Evolutionary conservation across 2,329 filamentous ascomycete genomes (phyloP), one percentile per base, ranked within the genome.

Genomic region (Alternaria atra): DNA sequence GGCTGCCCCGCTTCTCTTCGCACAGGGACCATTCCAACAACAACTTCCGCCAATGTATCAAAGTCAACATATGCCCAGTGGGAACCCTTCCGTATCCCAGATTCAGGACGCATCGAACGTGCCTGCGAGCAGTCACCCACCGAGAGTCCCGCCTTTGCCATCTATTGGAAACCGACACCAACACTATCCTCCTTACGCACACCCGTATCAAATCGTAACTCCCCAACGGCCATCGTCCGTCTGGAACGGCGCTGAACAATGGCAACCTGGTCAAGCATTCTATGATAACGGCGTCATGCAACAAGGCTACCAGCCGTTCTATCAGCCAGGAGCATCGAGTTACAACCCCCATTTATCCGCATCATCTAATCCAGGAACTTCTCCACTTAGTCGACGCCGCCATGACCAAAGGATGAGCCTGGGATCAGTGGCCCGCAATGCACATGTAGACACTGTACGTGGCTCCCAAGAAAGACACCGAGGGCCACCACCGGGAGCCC

Each of bases 151-250:
- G 46, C 47, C 65, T 52, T 60, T 63, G 34, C 61, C 58, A 17
- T 48, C 55, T 12, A 47, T 40, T 23, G 61, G 62, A 40, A 53
- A 47, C 29, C 56, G 58, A 25, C 57, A 59, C 29, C 65, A 52
- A 42, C 61, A 56, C 27, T 67, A 69, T 55, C 55, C 61, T 35
- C 58, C 60, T 15, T 39, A 46, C 34, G 30, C 52, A n/a, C 61
- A 61, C 29, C 42, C 60, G 17, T 64, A 63, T 40, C 32, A 46
- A 12, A 42, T 37, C n/a, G 27, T 44, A 42, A 32, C 39, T 56
- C 37, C 59, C 34, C 62, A 63, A 58, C 63, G 69, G 20, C 64
- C 63, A 51, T 66, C 69, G 59, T 64, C 69, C 63, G 57, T 62
- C 56, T 55, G 62, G 59, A 62, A 52, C n/a, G 60, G 58, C 29